Base-by-base conservation (phyloP, 2,329 filamentous ascomycete genomes). In the Fusarium brachygibbosum region DNA sequence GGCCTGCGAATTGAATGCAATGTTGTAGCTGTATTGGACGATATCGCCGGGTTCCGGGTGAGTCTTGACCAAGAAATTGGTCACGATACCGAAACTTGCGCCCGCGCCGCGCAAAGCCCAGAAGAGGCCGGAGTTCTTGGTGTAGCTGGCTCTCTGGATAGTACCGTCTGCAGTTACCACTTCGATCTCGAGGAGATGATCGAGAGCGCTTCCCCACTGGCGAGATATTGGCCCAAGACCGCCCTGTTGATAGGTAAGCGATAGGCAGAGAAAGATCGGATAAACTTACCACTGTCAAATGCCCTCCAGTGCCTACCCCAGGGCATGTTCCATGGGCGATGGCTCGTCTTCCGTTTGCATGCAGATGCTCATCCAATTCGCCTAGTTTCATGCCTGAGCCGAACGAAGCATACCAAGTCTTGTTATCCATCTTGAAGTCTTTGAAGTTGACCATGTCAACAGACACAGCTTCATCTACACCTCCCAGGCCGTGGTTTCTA, bases 261-360 rank as follows among this genome's bases (percentile, higher is more conserved):
- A 12, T 16, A 1, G 2, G 4, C 2, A 14, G 17, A 14, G n/a
- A 4, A 25, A 12, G 3, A 5, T 11, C 6, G 2, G 21, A 16
- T 13, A n/a, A 23, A 76, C 82, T 70, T 69, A 86, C 85, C 58
- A 87, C 85, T 4, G 86, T 88, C 5, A 86, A 83, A 69, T 89
- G 87, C 0, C 87, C 87, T 35, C 87, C 87, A 12, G 88, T 81
- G 8, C 87, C 87, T 13, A 89, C 86, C 8, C 83, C 83, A 1
- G 87, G 87, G 61, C 88, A 90, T 2, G 86, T 85, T 12, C 87
- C 87, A 56, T 90, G 87, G 0, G 87, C 80, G 53, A 90, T 84
- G 4, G 87, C 87, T n/a, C 87, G 82, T 29, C 82, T 80, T 8
- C 86, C 87, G 54, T 84, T 80, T 10, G 82, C 73, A 58, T 87